Conservation (phyloP, 495 filamentous ascomycete genomes). For the Penicillium dipodomyicola region DNA sequence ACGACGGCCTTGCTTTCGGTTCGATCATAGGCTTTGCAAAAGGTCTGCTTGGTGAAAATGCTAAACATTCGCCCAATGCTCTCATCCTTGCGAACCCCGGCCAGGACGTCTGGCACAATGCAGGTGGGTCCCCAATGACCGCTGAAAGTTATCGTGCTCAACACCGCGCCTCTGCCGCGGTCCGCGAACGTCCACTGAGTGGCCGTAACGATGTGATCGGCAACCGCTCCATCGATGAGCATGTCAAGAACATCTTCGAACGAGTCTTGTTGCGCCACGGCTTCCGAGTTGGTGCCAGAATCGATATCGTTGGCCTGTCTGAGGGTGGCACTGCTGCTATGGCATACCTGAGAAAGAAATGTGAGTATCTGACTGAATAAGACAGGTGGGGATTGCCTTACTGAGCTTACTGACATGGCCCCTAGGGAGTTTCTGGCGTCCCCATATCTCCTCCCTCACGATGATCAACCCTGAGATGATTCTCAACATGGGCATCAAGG, state of each 20-base stretch:
- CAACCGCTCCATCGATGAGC: slow-evolving; percentile 50
- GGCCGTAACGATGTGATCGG: slow-evolving; percentile 52
- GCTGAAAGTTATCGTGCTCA: slow-evolving; percentile 48
- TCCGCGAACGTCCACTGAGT: slow-evolving; percentile 29
- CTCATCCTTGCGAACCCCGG: slow-evolving; percentile 72
- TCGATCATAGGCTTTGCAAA: slow-evolving; percentile 61
- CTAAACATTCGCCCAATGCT: slow-evolving; percentile 18
- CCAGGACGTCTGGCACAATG: slow-evolving; percentile 66
- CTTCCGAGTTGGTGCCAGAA: slow-evolving; percentile 41
- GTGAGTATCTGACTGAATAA: slow-evolving; percentile 32
- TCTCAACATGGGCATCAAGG: slow-evolving; percentile 18
- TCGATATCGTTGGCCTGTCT: slow-evolving; percentile 65
- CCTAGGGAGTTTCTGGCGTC: slow-evolving; percentile 37
- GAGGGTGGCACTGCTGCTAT: slow-evolving; percentile 52
- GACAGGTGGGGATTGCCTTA: background rate
- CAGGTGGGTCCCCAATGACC: slow-evolving; percentile 54
- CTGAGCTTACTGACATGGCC: slow-evolving; percentile 11
- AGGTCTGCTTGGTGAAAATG: slow-evolving; percentile 36
- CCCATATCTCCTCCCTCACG: slow-evolving; percentile 34
- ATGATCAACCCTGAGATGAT: slow-evolving; percentile 36
- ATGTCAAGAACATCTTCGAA: slow-evolving; percentile 64
- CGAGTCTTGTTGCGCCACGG: slow-evolving; percentile 49
- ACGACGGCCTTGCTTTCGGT: slow-evolving; percentile 62
- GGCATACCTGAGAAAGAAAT: slow-evolving; percentile 55
- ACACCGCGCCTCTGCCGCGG: slow-evolving; percentile 56